phyloP scores from a whole-genome alignment of 352 stramenopile genomes.

The Globisporangium rhizosaccharum region DNA sequence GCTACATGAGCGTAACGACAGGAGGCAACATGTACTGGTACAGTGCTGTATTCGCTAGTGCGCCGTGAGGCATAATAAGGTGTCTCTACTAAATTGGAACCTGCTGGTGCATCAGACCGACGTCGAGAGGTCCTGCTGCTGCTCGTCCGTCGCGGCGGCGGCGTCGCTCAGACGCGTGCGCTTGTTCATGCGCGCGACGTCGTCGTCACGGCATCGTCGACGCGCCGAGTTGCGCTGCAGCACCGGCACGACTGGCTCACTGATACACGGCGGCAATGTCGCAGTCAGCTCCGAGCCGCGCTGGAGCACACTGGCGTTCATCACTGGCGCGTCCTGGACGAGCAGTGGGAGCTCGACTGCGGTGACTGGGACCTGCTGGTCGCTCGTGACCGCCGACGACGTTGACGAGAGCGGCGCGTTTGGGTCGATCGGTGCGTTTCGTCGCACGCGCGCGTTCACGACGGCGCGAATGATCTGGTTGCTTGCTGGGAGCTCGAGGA shows the following conservation, averaged over 20 bases:
- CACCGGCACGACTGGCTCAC: conserved; percentile 64
- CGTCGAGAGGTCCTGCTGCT: conserved; percentile 56
- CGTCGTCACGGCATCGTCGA: conserved; percentile 49
- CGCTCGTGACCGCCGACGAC: conserved; percentile 1
- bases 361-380: conserved; percentile 21
- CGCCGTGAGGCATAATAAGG: neutral
- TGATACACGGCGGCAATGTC: conserved; percentile 44
- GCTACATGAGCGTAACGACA: neutral
- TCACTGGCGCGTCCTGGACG: conserved; percentile 50
- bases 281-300: conserved; percentile 33
- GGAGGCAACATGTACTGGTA: too few species aligned
- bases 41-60: conserved; percentile 1
- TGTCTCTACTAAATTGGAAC: conserved; percentile 21
- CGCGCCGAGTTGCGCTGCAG: conserved; percentile 62
- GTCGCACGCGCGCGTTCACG: conserved; percentile 77
- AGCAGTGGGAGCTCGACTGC: conserved; percentile 44
- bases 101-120: conserved; percentile 19
- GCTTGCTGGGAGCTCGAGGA: conserved; percentile 75
- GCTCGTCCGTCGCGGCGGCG: conserved; percentile 16
- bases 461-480: conserved; percentile 85
- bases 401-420: neutral
- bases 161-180: conserved; percentile 40
- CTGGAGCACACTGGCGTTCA: conserved; percentile 78
- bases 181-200: conserved; percentile 41
- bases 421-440: conserved; percentile 21